Conservation (phyloP, 139 green algal species). For the Limnomonas spitsbergensis region DNA sequence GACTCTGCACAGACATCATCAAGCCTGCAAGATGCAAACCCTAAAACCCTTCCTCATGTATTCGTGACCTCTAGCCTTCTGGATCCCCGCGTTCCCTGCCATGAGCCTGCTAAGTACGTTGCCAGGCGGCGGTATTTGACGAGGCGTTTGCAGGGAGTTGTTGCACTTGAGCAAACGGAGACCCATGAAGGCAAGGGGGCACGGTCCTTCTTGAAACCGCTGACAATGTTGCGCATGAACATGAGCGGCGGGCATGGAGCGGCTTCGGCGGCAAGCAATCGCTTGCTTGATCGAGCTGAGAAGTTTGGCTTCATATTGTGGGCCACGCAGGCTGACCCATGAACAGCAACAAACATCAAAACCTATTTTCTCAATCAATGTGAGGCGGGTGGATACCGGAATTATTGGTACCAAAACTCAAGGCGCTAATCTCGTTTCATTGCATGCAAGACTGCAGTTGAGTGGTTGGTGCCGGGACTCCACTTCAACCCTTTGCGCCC, state of each 20-base stretch:
- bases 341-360: background rate
- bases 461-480: too few species aligned
- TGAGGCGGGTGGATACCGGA: background rate
- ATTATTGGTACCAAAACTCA: background rate
- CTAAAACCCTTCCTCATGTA: slow-evolving; percentile 21
- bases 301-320: slow-evolving; percentile 12
- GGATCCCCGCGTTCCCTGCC: slow-evolving; percentile 38
- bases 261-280: slow-evolving; percentile 1
- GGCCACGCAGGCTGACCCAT: background rate
- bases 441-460: too few species aligned
- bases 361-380: background rate
- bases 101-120: slow-evolving; percentile 41
- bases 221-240: background rate
- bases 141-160: background rate
- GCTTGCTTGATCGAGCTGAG: background rate
- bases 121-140: slow-evolving; percentile 22
- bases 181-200: background rate
- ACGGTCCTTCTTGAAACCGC: background rate
- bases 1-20: background rate
- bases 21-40: background rate
- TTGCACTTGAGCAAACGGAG: background rate
- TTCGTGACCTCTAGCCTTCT: slow-evolving; percentile 40
- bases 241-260: slow-evolving; percentile 12
- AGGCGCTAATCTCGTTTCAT: background rate
- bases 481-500: too few species aligned